phyloP scores from a whole-genome alignment of 2,329 filamentous ascomycete genomes.

The Aspergillus sp. region DNA sequence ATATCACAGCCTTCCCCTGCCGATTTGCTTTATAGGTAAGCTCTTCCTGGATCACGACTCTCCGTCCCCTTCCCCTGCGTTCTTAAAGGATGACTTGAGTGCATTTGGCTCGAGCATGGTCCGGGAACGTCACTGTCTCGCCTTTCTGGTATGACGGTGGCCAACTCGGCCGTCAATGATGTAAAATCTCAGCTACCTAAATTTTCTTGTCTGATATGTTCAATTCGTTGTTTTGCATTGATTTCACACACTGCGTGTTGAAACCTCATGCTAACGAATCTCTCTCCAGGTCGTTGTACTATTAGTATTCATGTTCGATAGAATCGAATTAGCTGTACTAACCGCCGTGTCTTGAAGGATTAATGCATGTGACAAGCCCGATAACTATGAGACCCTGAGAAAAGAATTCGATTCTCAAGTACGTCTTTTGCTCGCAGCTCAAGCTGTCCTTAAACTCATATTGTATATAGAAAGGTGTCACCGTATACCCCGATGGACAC shows the following conservation, averaged over 20 bases:
- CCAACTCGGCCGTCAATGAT: slow-evolving; percentile 81
- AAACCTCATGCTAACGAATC: slow-evolving; percentile 4
- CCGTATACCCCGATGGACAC: slow-evolving; percentile 91
- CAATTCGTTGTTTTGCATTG: not conserved
- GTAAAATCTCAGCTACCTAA: slow-evolving; percentile 99
- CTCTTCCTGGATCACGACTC: slow-evolving; percentile 8
- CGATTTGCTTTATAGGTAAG: slow-evolving; percentile 28
- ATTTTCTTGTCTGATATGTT: slow-evolving; percentile 73
- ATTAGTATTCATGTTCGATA: slow-evolving; percentile 7
- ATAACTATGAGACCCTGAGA: slow-evolving; percentile 77
- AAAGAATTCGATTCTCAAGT: slow-evolving; percentile 84
- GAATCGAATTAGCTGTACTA: slow-evolving; percentile 21
- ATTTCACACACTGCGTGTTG: slow-evolving; percentile 5
- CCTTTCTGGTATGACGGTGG: slow-evolving; percentile 71
- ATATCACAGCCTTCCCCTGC: slow-evolving; percentile 17
- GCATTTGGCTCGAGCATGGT: slow-evolving; percentile 99
- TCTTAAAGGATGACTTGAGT: slow-evolving; percentile 96
- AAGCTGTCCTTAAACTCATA: slow-evolving; percentile 36
- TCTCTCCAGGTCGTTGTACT: slow-evolving; percentile 1
- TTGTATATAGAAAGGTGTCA: slow-evolving; percentile 70
- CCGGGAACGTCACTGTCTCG: slow-evolving; percentile 57
- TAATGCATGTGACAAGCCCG: slow-evolving; percentile 88
- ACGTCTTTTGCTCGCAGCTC: slow-evolving; percentile 51
- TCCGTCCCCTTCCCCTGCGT: slow-evolving; percentile 2
- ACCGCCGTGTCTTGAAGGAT: slow-evolving; percentile 61